Evolutionary conservation across 371 early-diverging fungal species (phyloP).

Genomic region (Synchytrium microbalum): DNA sequence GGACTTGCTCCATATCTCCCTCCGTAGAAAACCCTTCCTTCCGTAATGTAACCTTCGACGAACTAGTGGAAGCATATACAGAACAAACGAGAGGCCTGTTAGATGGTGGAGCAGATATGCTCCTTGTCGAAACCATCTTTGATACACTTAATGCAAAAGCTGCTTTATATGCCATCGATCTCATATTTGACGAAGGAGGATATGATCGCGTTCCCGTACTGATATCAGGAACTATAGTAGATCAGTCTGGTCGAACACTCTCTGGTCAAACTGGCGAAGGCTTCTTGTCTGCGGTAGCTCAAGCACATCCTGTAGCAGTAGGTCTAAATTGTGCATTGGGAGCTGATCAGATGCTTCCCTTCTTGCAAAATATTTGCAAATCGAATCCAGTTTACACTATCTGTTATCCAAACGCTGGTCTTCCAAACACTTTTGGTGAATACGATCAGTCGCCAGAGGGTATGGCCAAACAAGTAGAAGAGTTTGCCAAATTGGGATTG

Average conservation of each 20-base stretch:
- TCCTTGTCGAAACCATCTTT: constrained; percentile 91
- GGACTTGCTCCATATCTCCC: constrained; percentile 91
- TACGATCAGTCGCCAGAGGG: constrained; percentile 73
- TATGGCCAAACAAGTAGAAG: constrained; percentile 75
- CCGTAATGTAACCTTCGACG: constrained; percentile 90
- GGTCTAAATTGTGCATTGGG: constrained; percentile 94
- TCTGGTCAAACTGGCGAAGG: constrained; percentile 95
- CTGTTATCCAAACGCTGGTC: constrained; percentile 88
- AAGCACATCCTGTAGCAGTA: constrained; percentile 77
- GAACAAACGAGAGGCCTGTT: constrained; percentile 84
- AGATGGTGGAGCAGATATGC: constrained; percentile 82
- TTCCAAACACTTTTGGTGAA: constrained; percentile 44
- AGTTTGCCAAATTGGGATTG: constrained; percentile 82
- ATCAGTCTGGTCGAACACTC: constrained; percentile 88
- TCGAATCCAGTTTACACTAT: constrained; percentile 73
- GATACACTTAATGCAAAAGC: constrained; percentile 94
- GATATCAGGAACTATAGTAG: constrained; percentile 95
- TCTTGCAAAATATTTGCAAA: constrained; percentile 78
- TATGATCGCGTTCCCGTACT: constrained; percentile 74
- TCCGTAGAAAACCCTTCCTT: constrained; percentile 90
- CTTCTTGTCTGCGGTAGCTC: constrained; percentile 73
- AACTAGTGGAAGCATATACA: constrained; percentile 75
- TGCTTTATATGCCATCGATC: constrained; percentile 82
- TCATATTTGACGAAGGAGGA: constrained; percentile 64
- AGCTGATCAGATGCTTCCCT: constrained; percentile 90